These are phyloP conservation scores for Aureobasidium mangrovei DNA, from an alignment of 2,329 filamentous ascomycete species.

Conservation along the genomic window DNA sequence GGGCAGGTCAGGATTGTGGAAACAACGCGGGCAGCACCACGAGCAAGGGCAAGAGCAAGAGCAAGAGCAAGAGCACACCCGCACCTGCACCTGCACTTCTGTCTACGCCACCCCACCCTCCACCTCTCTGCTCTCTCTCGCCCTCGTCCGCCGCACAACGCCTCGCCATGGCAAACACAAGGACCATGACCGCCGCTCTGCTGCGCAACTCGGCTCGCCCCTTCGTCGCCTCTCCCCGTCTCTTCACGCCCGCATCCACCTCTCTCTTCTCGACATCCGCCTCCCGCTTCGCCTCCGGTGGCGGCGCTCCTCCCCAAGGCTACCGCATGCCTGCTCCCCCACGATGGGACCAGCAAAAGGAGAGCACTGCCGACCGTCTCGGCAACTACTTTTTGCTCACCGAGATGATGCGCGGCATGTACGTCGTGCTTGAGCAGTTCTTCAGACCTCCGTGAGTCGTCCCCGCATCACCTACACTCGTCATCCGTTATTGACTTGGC, in stretches of 20 bases:
- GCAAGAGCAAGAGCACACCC: too few species aligned
- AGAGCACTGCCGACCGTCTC: constrained; percentile 70
- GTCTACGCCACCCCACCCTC: constrained; percentile 20
- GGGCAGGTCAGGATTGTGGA: too few species aligned
- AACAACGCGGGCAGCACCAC: too few species aligned
- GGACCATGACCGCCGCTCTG: constrained; percentile 39
- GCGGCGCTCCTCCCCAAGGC: constrained; percentile 66
- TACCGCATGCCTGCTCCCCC: constrained; percentile 69
- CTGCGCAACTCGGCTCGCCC: constrained; percentile 35
- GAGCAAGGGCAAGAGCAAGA: too few species aligned
- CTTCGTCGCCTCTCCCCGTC: constrained; percentile 30
- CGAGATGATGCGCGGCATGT: constrained; percentile 97
- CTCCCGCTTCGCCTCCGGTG: constrained; percentile 54
- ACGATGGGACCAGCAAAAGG: constrained; percentile 72
- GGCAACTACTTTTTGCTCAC: constrained; percentile 92
- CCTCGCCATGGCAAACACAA: constrained; percentile 39
- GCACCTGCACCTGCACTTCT: neutral
- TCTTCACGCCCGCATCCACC: constrained; percentile 38
- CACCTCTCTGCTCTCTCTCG: constrained; percentile 6
- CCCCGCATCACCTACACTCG: neutral
- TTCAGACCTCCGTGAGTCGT: constrained; percentile 87
- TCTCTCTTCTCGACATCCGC: constrained; percentile 57
- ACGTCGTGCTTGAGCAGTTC: constrained; percentile 93
- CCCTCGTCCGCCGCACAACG: constrained; percentile 15
- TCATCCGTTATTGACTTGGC: constrained; percentile 20